Conservation (phyloP, 495 filamentous ascomycete species). For the Penicillium maclennaniae region DNA sequence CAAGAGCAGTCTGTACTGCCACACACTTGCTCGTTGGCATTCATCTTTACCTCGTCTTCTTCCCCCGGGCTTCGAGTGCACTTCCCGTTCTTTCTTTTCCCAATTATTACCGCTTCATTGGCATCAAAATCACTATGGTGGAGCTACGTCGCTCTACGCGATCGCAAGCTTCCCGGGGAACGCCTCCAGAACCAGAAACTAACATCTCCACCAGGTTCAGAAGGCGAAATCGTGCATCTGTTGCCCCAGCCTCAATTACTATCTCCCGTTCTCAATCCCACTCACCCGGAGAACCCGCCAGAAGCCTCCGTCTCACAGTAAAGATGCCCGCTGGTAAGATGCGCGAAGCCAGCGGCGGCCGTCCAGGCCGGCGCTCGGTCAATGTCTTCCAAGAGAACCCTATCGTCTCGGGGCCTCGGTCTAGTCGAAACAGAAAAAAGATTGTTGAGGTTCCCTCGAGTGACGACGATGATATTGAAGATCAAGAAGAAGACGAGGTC, state of each 20-base stretch:
- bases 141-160: slow-evolving; percentile 48
- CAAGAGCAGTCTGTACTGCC: slow-evolving; percentile 17
- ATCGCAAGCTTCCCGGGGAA: slow-evolving; percentile 40
- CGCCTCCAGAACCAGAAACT: slow-evolving; percentile 36
- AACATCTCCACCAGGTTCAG: slow-evolving; percentile 34
- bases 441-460: slow-evolving; percentile 63
- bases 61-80: not conserved
- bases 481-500: slow-evolving; percentile 57
- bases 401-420: slow-evolving; percentile 58
- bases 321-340: slow-evolving; percentile 82
- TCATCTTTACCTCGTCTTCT: slow-evolving; percentile 5
- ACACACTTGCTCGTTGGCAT: slow-evolving; percentile 8
- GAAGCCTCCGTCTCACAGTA: slow-evolving; percentile 73
- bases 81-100: not conserved
- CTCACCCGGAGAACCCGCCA: slow-evolving; percentile 52
- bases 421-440: slow-evolving; percentile 62
- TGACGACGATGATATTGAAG: slow-evolving; percentile 54
- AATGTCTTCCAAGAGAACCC: slow-evolving; percentile 53
- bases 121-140: slow-evolving; percentile 33
- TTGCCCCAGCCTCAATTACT: slow-evolving; percentile 38
- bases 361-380: slow-evolving; percentile 34
- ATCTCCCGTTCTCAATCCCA: slow-evolving; percentile 54
- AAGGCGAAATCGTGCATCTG: slow-evolving; percentile 33
- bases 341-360: slow-evolving; percentile 61
- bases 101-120: not conserved